phyloP scores from a whole-genome alignment of 2,329 filamentous ascomycete genomes.

The Aspergillus melleus region DNA sequence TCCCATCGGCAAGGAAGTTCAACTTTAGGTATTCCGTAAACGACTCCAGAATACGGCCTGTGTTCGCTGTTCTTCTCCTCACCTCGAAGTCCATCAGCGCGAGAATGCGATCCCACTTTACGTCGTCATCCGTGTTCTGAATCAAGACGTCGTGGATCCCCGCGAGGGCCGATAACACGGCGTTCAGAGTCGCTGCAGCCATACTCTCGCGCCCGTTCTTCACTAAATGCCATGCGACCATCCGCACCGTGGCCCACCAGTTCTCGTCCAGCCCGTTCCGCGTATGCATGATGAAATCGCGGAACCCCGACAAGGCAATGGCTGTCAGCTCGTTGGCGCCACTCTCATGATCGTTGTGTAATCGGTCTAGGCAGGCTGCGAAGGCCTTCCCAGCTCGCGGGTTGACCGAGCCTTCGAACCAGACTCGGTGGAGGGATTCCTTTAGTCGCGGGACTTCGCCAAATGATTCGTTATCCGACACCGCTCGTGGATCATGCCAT shows the following conservation, averaged over 20 bases:
- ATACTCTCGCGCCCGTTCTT: slow-evolving; percentile 68
- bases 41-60: slow-evolving; percentile 23
- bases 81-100: slow-evolving; percentile 28
- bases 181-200: slow-evolving; percentile 58
- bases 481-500: slow-evolving; percentile 57
- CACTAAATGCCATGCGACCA: slow-evolving; percentile 63
- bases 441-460: slow-evolving; percentile 59
- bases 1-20: slow-evolving; percentile 9
- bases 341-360: slow-evolving; percentile 60
- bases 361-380: slow-evolving; percentile 46
- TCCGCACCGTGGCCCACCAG: slow-evolving; percentile 59
- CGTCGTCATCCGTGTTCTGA: slow-evolving; percentile 10
- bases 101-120: slow-evolving; percentile 22
- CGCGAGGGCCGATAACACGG: slow-evolving; percentile 26
- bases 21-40: slow-evolving; percentile 28
- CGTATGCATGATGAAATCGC: slow-evolving; percentile 42
- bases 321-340: slow-evolving; percentile 61
- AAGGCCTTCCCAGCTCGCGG: slow-evolving; percentile 48
- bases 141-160: slow-evolving; percentile 25
- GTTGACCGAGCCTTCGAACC: slow-evolving; percentile 57
- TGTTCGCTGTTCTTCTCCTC: slow-evolving; percentile 21
- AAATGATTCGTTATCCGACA: slow-evolving; percentile 49
- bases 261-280: slow-evolving; percentile 21
- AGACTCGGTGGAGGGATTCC: slow-evolving; percentile 60
- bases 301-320: slow-evolving; percentile 53